Base-by-base conservation (phyloP, 2,329 filamentous ascomycete species). In the Fusarium subtropicale region DNA sequence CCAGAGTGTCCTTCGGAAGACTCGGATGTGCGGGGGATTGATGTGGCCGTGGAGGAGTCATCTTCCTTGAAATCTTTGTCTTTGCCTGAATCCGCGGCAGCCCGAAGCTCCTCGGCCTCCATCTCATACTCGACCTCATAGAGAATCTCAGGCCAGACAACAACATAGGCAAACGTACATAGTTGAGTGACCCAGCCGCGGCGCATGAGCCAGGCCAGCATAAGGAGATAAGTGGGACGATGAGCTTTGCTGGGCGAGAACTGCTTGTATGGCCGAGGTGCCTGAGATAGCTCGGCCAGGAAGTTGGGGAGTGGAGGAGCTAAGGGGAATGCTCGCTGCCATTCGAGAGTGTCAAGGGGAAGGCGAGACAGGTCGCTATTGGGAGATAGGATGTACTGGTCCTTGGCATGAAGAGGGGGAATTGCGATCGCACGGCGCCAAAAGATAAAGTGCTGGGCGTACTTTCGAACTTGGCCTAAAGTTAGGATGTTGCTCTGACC, bases 181-280 rank as follows among this genome's bases (percentile, higher is more conserved):
- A 99, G 86, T 78, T 97, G 94, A 1, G 92, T 97, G 1, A 97
- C 94, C 92, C 96, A 97, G 16, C 93, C 94, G 47, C 93, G 92
- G 41, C 94, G 90, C 82, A 98, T 89, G 11, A 99, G 86, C 93
- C 95, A 99, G 24, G 93, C 94, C 28, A 99, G 84, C 79, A 98
- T 97, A 34, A 92, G 88, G 79, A 98, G 91, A 78, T 97, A 99
- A 3, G 90, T 90, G 9, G 91, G 90, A 44, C 95, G 92, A 76
- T 97, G 94, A 74, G 93, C 91, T 77, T 94, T 94, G 75, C 90
- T 94, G 0, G 95, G 95, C 45, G 94, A 94, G 70, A 97, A 91
- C 56, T 86, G 86, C 73, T 93, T 92, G 81, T 94, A 99, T 0
- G 92, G 90, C 31, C 93, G 88, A 3, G 96, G 94, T 5, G 90